Evolutionary conservation across 108 stramenopile genomes (phyloP).

Genomic region (Cylindrotheca fusiformis): DNA sequence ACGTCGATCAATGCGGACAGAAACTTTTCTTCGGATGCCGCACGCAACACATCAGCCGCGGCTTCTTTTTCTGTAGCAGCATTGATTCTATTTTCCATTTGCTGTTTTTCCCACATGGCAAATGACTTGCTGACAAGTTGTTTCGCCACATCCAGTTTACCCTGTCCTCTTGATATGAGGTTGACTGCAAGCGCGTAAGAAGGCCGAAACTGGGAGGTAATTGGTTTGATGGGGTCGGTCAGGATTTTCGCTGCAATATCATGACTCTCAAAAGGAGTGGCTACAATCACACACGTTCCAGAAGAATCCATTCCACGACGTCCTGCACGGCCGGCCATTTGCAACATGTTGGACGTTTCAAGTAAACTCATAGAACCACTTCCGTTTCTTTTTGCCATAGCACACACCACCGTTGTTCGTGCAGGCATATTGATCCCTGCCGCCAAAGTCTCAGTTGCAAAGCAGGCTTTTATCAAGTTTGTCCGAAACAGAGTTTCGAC

Average conservation of each 20-base stretch:
- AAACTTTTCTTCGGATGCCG: slow-evolving; percentile 53
- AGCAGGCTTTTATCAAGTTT: slow-evolving; percentile 87
- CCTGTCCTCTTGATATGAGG: slow-evolving; percentile 61
- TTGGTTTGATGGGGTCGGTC: slow-evolving; percentile 68
- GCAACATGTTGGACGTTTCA: slow-evolving; percentile 77
- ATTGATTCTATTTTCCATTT: slow-evolving; percentile 43
- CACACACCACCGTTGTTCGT: slow-evolving; percentile 84
- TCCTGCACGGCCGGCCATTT: slow-evolving; percentile 91
- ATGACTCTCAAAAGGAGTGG: slow-evolving; percentile 73
- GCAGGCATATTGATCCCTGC: slow-evolving; percentile 91
- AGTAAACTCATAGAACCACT: slow-evolving; percentile 58
- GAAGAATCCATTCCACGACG: slow-evolving; percentile 63
- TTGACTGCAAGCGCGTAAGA: slow-evolving; percentile 79
- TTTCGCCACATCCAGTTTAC: slow-evolving; percentile 67
- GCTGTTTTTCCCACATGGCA: slow-evolving; percentile 65
- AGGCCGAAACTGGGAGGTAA: slow-evolving; percentile 76
- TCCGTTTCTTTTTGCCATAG: slow-evolving; percentile 81
- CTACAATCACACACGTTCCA: slow-evolving; percentile 70
- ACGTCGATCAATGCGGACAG: slow-evolving; percentile 47
- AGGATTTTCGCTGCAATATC: slow-evolving; percentile 69
- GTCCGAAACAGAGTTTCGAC: slow-evolving; percentile 83
- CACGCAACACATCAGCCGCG: slow-evolving; percentile 27
- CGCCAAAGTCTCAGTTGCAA: slow-evolving; percentile 94
- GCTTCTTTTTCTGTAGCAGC: slow-evolving; percentile 25
- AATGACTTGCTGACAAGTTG: slow-evolving; percentile 75